Conservation (phyloP, 106 monocot genomes). For the Phalaenopsis aphrodite region DNA sequence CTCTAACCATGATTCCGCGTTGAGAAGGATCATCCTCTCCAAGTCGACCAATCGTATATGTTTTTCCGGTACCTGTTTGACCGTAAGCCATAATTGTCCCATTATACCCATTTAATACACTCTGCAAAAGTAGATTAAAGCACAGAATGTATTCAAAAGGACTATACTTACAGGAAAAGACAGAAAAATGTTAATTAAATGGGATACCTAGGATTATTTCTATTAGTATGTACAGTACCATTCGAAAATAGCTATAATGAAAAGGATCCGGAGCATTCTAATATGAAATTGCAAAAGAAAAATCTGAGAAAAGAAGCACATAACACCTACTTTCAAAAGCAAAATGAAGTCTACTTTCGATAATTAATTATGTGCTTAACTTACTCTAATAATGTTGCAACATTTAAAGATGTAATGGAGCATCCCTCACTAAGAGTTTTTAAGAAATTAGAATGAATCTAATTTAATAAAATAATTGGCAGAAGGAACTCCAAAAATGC, state of each 20-base stretch:
- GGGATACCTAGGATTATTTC: not conserved
- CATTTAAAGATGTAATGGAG: not conserved
- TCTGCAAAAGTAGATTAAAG: conserved; percentile 36
- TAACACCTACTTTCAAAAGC: too few relatives aligned
- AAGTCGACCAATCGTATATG: conserved; percentile 55
- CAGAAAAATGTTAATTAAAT: not conserved
- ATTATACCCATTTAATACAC: conserved; percentile 76
- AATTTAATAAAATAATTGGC: not conserved
- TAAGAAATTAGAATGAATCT: not conserved
- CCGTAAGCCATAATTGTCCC: conserved; percentile 88
- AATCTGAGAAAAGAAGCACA: not conserved
- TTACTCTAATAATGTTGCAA: not conserved
- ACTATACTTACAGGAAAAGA: not conserved
- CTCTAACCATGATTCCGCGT: conserved; percentile 79
- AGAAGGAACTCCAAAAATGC: not conserved
- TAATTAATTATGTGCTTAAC: too few relatives aligned
- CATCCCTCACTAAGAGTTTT: not conserved
- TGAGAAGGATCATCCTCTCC: conserved; percentile 67
- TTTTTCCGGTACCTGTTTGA: conserved; percentile 76
- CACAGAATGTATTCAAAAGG: not conserved
- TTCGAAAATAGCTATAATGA: not conserved
- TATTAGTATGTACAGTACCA: not conserved
- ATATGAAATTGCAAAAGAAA: not conserved
- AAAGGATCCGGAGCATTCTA: not conserved
- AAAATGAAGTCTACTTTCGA: too few relatives aligned